These are phyloP conservation scores for Microcos paniculata DNA, from an alignment of 345 rosid species.

Conservation along the genomic window DNA sequence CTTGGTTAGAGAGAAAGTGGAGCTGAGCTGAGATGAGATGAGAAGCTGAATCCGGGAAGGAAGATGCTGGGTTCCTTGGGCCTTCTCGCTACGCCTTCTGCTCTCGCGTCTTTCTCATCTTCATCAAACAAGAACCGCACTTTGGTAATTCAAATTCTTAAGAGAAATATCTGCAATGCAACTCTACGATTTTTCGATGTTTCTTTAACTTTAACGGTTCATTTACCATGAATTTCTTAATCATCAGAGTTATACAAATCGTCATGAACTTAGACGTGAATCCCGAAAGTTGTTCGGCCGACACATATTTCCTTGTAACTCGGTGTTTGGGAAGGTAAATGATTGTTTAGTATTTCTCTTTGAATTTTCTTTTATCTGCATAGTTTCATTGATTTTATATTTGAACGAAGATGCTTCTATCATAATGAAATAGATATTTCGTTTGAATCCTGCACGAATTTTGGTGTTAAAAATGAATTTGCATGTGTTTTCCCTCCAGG, in stretches of 20 bases:
- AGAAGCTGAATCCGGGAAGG: conserved; percentile 21
- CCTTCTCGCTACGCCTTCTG: conserved; percentile 17
- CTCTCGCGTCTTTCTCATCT: conserved; percentile 10
- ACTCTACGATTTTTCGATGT: not conserved
- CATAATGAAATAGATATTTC: not conserved
- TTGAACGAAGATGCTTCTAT: not conserved
- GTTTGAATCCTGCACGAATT: not conserved
- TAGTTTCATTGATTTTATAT: too few species aligned
- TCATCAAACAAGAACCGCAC: conserved; percentile 21
- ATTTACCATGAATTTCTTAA: not conserved
- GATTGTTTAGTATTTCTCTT: conserved; percentile 4
- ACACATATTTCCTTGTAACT: conserved; percentile 10
- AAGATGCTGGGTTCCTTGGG: conserved; percentile 30
- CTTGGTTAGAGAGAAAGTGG: conserved; percentile 10
- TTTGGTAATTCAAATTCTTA: conserved; percentile 16
- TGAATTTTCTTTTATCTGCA: conserved; percentile 3
- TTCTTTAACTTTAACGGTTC: not conserved
- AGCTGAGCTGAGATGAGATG: too few species aligned
- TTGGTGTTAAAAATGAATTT: not conserved
- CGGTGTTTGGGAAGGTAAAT: conserved; percentile 30
- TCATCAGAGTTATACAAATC: conserved; percentile 33
- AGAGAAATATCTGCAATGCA: not conserved
- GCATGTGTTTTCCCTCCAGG: conserved; percentile 17
- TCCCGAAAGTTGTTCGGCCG: conserved; percentile 25
- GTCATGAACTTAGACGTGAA: conserved; percentile 2